These are phyloP conservation scores for Coemansia sp. DNA, from an alignment of 192 early-diverging fungal genomes.

Conservation along the genomic window DNA sequence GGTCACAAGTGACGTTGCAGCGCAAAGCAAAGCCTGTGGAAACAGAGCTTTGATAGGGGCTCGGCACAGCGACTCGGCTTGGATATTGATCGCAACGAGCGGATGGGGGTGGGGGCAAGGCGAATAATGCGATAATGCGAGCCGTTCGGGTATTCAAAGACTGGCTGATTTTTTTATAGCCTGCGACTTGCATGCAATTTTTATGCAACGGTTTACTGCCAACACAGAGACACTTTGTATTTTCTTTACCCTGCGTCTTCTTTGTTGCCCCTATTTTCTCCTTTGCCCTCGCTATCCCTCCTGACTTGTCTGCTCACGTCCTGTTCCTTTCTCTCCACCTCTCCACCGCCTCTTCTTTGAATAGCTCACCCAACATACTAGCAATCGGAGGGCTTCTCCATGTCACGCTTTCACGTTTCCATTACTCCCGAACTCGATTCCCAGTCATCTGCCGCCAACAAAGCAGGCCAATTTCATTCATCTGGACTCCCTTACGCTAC, in stretches of 20 bases:
- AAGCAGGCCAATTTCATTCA: slow-evolving; percentile 14
- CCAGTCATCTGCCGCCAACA: slow-evolving; percentile 16
- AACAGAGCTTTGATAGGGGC: too few relatives aligned
- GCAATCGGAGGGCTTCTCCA: slow-evolving; percentile 4
- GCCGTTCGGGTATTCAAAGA: too few relatives aligned
- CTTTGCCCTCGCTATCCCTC: neutral
- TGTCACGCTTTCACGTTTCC: slow-evolving; percentile 51
- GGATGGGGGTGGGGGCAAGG: too few relatives aligned
- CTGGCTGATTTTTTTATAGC: too few relatives aligned
- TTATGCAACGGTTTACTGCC: too few relatives aligned
- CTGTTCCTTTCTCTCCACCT: neutral
- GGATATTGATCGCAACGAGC: too few relatives aligned
- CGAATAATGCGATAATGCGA: too few relatives aligned
- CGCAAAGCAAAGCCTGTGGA: too few relatives aligned
- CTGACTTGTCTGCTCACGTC: slow-evolving; percentile 2
- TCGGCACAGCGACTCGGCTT: too few relatives aligned
- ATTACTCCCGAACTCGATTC: slow-evolving; percentile 50
- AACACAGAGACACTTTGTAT: neutral
- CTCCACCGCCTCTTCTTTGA: neutral
- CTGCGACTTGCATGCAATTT: too few relatives aligned
- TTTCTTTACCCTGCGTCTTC: neutral
- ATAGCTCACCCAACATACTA: neutral
- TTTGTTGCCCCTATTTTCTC: neutral
- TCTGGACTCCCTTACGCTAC: slow-evolving; percentile 22
- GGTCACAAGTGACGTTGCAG: too few relatives aligned